Evolutionary conservation across 176 grass and related monocot species (phyloP).

Genomic region (Puccinellia tenuiflora): DNA sequence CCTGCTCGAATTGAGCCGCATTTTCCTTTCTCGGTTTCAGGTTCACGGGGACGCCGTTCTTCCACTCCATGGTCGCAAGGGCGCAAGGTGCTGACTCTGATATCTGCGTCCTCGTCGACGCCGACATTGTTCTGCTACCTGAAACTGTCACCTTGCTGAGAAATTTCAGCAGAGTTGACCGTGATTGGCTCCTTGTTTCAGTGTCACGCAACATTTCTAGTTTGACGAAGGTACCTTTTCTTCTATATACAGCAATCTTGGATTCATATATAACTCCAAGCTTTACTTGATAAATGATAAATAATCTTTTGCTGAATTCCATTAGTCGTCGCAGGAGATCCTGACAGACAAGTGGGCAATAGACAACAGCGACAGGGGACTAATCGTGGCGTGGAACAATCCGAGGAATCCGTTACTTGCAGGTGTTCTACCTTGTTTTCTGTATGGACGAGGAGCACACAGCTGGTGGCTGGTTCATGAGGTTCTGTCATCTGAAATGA

Average conservation of each 20-base stretch:
- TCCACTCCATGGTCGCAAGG: slow-evolving; percentile 74
- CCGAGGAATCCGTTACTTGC: slow-evolving; percentile 36
- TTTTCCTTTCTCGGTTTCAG: slow-evolving; percentile 28
- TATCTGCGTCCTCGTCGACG: slow-evolving; percentile 58
- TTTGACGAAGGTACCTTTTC: slow-evolving; percentile 32
- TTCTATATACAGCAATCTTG: background rate
- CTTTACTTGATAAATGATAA: no score
- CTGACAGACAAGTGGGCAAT: slow-evolving; percentile 18
- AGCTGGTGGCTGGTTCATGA: slow-evolving; percentile 58
- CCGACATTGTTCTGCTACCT: slow-evolving; percentile 57
- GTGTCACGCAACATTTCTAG: slow-evolving; percentile 30
- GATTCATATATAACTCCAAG: background rate
- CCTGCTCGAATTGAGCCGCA: background rate
- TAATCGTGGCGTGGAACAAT: slow-evolving; percentile 76
- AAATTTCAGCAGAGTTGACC: slow-evolving; percentile 28
- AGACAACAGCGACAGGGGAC: slow-evolving; percentile 24
- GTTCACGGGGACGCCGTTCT: slow-evolving; percentile 75
- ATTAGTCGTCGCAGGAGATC: slow-evolving; percentile 48
- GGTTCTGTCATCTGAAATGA: slow-evolving; percentile 68
- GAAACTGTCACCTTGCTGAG: slow-evolving; percentile 31
- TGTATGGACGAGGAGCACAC: slow-evolving; percentile 55
- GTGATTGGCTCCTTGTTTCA: slow-evolving; percentile 71
- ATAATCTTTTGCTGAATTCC: background rate
- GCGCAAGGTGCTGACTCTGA: slow-evolving; percentile 47
- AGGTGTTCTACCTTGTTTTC: slow-evolving; percentile 72